Percentiles rank a stretch among this genome's conserved stretches.
These are phyloP conservation scores for Liquidambar formosana DNA, from an alignment of 164 flowering plant species.

Conservation along the genomic window DNA sequence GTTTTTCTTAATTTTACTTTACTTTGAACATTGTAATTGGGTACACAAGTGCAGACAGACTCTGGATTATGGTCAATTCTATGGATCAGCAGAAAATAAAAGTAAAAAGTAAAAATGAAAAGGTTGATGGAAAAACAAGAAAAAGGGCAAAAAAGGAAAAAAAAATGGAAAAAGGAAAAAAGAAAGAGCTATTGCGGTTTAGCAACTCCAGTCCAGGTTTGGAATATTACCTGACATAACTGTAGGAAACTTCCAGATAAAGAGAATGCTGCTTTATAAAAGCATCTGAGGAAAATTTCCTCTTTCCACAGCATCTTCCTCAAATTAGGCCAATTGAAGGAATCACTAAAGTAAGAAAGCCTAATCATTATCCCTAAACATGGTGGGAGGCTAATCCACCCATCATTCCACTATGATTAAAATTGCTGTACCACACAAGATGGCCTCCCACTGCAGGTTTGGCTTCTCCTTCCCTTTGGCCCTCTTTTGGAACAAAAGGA, in stretches of 20 bases:
- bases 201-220: not conserved
- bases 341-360: not conserved
- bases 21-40: too few relatives aligned
- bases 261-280: not conserved
- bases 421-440: not conserved
- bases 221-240: not conserved
- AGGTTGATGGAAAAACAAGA: too few relatives aligned
- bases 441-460: not conserved
- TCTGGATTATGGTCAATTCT: too few relatives aligned
- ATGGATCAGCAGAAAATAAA: too few relatives aligned
- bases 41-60: too few relatives aligned
- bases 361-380: not conserved
- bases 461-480: not conserved
- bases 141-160: too few relatives aligned
- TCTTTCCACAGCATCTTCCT: slow-evolving; percentile 23
- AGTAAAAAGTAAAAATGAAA: too few relatives aligned
- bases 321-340: slow-evolving; percentile 11
- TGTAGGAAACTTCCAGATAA: slow-evolving; percentile 14
- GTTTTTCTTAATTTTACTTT: too few relatives aligned
- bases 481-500: not conserved
- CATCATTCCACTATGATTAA: slow-evolving; percentile 4
- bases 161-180: too few relatives aligned
- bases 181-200: too few relatives aligned
- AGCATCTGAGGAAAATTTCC: too few relatives aligned
- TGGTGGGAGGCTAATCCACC: not conserved